Evolutionary conservation across 108 stramenopile species (phyloP).

Genomic region (Cyclostephanos tholiformis): DNA sequence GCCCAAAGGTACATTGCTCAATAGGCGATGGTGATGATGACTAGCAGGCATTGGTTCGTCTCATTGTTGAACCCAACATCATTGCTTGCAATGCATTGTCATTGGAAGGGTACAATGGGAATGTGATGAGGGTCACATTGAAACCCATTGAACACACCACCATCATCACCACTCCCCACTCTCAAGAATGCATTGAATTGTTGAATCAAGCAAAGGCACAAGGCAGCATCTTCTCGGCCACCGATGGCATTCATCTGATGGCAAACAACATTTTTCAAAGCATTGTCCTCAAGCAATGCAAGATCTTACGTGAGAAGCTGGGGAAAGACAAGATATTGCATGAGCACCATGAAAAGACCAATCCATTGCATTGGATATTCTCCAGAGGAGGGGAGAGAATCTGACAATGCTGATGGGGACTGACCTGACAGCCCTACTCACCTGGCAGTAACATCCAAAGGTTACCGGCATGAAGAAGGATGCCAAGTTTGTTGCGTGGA

Average conservation of each 20-base stretch:
- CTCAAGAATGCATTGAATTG: no score
- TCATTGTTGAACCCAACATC: neutral
- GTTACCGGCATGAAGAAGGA: neutral
- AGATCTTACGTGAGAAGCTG: neutral
- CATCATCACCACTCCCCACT: no score
- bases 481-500: neutral
- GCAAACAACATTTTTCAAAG: no score
- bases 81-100: neutral
- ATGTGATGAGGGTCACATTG: no score
- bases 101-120: no score
- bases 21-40: neutral
- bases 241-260: no score
- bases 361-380: neutral
- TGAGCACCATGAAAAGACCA: neutral
- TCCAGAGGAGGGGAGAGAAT: no score
- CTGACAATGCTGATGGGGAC: no score
- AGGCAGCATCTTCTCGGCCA: no score
- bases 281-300: no score
- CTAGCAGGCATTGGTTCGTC: neutral
- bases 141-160: no score
- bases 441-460: neutral
- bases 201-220: no score
- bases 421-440: neutral
- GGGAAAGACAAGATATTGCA: neutral
- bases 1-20: neutral